Conservation (phyloP, 768 basidiomycete genomes). For the Auriculariales sp. region DNA sequence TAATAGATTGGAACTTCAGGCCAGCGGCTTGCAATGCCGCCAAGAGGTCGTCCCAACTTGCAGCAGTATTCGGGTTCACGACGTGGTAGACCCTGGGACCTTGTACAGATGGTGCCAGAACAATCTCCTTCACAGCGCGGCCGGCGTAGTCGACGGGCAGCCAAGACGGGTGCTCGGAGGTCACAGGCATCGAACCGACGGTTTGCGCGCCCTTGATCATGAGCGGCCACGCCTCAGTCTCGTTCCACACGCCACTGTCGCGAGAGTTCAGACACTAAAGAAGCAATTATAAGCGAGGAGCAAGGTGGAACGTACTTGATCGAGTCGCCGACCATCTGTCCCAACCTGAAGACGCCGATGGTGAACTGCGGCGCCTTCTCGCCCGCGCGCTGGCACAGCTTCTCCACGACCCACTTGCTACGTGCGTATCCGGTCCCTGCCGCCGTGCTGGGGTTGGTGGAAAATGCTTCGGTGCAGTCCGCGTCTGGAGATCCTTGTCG, state of each 20-base stretch:
- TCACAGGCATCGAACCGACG: constrained; percentile 19
- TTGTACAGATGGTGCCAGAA: constrained; percentile 6
- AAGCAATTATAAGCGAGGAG: background rate
- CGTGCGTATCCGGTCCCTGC: constrained; percentile 22
- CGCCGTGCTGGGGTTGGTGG: constrained; percentile 19
- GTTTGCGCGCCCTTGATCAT: constrained; percentile 31
- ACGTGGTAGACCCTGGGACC: constrained; percentile 22
- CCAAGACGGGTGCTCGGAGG: constrained; percentile 27
- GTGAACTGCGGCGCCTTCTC: constrained; percentile 14
- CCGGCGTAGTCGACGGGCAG: constrained; percentile 40
- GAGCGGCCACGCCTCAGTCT: constrained; percentile 30
- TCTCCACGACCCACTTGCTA: constrained; percentile 41
- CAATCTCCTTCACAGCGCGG: constrained; percentile 30
- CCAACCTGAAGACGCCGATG: constrained; percentile 30
- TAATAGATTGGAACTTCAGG: constrained; percentile 25
- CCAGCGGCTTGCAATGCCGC: constrained; percentile 22
- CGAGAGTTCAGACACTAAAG: background rate
- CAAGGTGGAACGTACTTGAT: constrained; percentile 12
- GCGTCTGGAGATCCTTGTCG: constrained; percentile 20
- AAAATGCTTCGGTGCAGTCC: constrained; percentile 19
- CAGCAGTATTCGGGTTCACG: constrained; percentile 18
- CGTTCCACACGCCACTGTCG: constrained; percentile 34
- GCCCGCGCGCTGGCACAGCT: constrained; percentile 28
- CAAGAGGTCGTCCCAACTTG: constrained; percentile 27
- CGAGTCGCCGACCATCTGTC: constrained; percentile 41